These are phyloP conservation scores for Boletus reticuloceps DNA, from an alignment of 768 basidiomycete genomes.

Conservation along the genomic window DNA sequence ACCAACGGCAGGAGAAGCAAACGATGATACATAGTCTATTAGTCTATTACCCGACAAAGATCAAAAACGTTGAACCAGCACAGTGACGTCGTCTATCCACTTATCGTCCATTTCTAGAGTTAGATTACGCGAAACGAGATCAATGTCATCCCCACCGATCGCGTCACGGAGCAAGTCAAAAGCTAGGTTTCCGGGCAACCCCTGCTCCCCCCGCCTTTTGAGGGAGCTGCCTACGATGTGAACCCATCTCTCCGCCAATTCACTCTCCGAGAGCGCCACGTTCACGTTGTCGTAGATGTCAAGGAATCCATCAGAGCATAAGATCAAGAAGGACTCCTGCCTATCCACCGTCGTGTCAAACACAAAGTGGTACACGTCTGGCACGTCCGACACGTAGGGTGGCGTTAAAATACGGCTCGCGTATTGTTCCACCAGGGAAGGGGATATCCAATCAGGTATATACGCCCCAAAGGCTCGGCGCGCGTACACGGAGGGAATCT, in stretches of 20 bases:
- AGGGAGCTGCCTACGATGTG: constrained; percentile 29
- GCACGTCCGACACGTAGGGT: constrained; percentile 42
- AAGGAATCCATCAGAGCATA: constrained; percentile 47
- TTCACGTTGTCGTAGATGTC: constrained; percentile 38
- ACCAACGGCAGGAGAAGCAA: neutral
- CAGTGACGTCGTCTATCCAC: constrained; percentile 51
- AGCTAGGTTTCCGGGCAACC: constrained; percentile 33
- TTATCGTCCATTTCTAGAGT: constrained; percentile 50
- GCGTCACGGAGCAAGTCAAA: constrained; percentile 41
- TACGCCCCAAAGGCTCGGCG: constrained; percentile 28
- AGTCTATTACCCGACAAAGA: neutral
- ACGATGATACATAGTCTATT: neutral
- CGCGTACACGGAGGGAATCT: constrained; percentile 33
- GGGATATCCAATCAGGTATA: constrained; percentile 24
- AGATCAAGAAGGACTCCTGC: constrained; percentile 34
- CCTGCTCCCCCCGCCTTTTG: constrained; percentile 17
- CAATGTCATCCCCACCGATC: constrained; percentile 41
- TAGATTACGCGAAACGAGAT: constrained; percentile 40
- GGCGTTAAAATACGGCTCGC: constrained; percentile 41
- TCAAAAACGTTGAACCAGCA: constrained; percentile 41
- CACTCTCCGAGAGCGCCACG: constrained; percentile 18
- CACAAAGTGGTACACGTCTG: constrained; percentile 39
- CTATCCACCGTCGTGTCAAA: constrained; percentile 18
- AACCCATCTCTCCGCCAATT: constrained; percentile 37
- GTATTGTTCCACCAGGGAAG: constrained; percentile 19